These are phyloP conservation scores for Acaromyces ingoldii DNA, from an alignment of 1,284 basidiomycete genomes.

Conservation along the genomic window DNA sequence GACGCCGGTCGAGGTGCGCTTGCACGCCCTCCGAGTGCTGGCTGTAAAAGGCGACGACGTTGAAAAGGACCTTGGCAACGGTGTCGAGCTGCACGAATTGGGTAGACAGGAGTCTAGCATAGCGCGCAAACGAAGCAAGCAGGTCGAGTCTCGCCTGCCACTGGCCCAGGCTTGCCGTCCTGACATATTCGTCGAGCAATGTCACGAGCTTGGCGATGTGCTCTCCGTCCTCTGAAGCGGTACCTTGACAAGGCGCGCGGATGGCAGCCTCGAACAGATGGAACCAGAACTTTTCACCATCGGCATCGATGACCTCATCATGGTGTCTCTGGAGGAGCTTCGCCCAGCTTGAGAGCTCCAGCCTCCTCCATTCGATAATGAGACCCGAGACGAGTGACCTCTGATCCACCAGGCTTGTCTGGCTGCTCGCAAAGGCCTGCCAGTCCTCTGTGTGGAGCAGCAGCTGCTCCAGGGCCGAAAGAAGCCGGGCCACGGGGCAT, in stretches of 20 bases:
- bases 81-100: conserved; percentile 16
- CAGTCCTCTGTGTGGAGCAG: conserved; percentile 88
- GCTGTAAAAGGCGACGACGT: conserved; percentile 64
- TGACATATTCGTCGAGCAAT: conserved; percentile 76
- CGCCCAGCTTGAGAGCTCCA: conserved; percentile 86
- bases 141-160: conserved; percentile 68
- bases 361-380: conserved; percentile 82
- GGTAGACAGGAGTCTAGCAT: conserved; percentile 16
- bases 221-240: conserved; percentile 37
- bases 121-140: conserved; percentile 64
- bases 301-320: conserved; percentile 34
- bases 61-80: conserved; percentile 61
- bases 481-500: conserved; percentile 75
- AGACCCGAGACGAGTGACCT: conserved; percentile 66
- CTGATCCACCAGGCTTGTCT: conserved; percentile 70
- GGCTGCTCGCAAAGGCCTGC: conserved; percentile 86
- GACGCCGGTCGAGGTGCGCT: conserved; percentile 61
- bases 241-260: conserved; percentile 56
- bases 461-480: conserved; percentile 80
- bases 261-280: conserved; percentile 75
- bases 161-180: conserved; percentile 75
- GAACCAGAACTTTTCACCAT: conserved; percentile 70
- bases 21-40: conserved; percentile 62
- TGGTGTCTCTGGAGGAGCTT: conserved; percentile 71
- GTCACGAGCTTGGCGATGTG: conserved; percentile 70